These are phyloP conservation scores for Hericium alpestre DNA, from an alignment of 768 basidiomycete species.

Conservation along the genomic window DNA sequence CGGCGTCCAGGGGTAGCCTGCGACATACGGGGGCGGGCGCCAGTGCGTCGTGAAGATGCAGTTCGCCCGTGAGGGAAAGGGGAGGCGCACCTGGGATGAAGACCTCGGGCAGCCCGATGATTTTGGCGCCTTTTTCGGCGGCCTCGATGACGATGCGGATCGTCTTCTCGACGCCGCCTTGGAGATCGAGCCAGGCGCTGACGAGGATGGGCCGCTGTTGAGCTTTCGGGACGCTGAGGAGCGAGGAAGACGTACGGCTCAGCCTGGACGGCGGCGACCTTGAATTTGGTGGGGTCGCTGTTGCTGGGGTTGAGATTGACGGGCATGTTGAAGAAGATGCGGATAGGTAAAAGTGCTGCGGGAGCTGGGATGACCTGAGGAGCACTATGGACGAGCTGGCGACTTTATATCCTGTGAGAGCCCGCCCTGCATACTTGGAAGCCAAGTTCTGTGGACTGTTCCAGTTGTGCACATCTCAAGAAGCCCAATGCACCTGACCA, in stretches of 20 bases:
- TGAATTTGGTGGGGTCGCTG: not conserved
- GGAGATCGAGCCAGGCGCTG: not conserved
- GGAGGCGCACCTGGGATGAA: not conserved
- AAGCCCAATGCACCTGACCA: too few species aligned
- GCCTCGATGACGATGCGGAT: not conserved
- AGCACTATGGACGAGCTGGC: too few species aligned
- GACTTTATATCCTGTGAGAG: too few species aligned
- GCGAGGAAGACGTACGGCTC: not conserved
- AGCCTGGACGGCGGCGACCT: not conserved
- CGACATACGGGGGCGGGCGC: not conserved
- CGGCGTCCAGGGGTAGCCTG: not conserved
- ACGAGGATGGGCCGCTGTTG: not conserved
- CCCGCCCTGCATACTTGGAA: too few species aligned
- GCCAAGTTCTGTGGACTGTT: too few species aligned
- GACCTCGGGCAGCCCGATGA: not conserved
- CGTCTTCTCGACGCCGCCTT: not conserved
- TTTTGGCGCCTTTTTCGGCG: not conserved
- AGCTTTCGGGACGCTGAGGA: not conserved
- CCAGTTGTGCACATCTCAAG: too few species aligned
- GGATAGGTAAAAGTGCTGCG: too few species aligned
- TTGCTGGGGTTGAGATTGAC: not conserved
- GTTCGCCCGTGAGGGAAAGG: not conserved
- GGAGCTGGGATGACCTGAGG: too few species aligned
- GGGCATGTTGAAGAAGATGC: not conserved
- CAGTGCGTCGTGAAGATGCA: not conserved